These are phyloP conservation scores for Clavulina sp. DNA, from an alignment of 768 basidiomycete genomes.

Conservation along the genomic window DNA sequence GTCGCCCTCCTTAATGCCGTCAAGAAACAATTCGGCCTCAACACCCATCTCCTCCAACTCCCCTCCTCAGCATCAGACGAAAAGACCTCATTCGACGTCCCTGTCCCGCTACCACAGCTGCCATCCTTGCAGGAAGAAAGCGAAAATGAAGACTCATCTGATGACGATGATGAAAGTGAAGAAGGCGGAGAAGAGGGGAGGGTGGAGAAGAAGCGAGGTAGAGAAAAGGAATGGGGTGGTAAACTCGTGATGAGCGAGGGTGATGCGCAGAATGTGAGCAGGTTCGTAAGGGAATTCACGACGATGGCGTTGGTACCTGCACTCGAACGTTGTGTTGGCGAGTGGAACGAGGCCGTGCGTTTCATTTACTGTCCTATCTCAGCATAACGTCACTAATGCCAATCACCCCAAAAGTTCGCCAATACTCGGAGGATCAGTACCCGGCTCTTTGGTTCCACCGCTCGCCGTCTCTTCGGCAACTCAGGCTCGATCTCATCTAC, in stretches of 20 bases:
- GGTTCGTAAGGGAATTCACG: conserved; percentile 74
- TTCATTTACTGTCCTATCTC: too few species aligned
- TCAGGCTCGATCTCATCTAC: conserved; percentile 24
- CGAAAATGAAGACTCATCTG: not conserved
- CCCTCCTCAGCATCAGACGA: conserved; percentile 21
- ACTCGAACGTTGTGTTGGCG: conserved; percentile 89
- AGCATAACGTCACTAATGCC: not conserved
- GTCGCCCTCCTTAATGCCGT: conserved; percentile 68
- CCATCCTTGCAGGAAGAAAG: conserved; percentile 17
- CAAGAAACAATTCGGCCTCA: conserved; percentile 71
- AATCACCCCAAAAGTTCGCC: conserved; percentile 36
- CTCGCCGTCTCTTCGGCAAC: conserved; percentile 65
- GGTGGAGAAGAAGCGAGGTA: conserved; percentile 16
- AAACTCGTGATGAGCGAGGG: conserved; percentile 39
- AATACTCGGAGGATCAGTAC: conserved; percentile 66
- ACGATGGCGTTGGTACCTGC: conserved; percentile 82
- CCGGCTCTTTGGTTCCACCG: conserved; percentile 74
- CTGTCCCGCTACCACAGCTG: conserved; percentile 37
- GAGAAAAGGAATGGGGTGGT: too few species aligned
- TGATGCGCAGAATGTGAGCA: conserved; percentile 58
- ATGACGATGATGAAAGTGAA: not conserved
- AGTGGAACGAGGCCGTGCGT: conserved; percentile 76
- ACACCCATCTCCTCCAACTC: conserved; percentile 53
- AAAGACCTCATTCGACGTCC: conserved; percentile 19
- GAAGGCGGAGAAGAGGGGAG: not conserved